Base-by-base conservation (phyloP, 345 rosid genomes). In the Viola odorata region DNA sequence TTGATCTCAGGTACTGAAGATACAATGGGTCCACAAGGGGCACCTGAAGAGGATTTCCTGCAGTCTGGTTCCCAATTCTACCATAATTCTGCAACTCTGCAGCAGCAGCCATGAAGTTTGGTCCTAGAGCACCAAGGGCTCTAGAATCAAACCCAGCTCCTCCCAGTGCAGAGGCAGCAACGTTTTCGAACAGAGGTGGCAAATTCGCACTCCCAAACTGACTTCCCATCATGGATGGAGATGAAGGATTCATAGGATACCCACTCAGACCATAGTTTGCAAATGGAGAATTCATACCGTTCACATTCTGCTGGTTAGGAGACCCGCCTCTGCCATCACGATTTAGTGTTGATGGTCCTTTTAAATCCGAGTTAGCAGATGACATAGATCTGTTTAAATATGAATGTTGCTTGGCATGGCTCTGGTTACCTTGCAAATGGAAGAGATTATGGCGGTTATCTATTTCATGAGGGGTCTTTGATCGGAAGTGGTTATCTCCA, bases 141-240 rank as follows among this genome's bases (percentile, higher is more conserved):
- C 78, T 69, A 14, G 85, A 68, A 58, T 82, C 88, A 74, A 79
- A 41, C 61, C 77, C 77, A 63, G 60, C 57, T 60, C 81, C 80
- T 57, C 73, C 84, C 80, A 80, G 52, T 37, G 84, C 80, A 64
- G 81, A 79, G 38, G 85, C 79, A 60, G 77, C 83, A 17, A 68
- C 76, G 67, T 70, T 81, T 64, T 81, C 84, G 67, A 76, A 83
- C 41, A 81, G 61, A 39, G 86, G 81, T 45, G 86, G 85, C 72
- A 84, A 51, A 58, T 63, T 62, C 53, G 78, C 80, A 62, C 63
- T 71, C 8, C 75, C 86, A 68, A 78, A 59, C 36, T 69, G 81
- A 55, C 70, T 62, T 56, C 75, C 80, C 64, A 82, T 67, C 78
- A 80, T 66, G 39, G 85, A 63, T 15, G 84, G 80, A 8, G 82